Conservation (phyloP, 129 eudicot genomes). For the Tagetes erecta region DNA sequence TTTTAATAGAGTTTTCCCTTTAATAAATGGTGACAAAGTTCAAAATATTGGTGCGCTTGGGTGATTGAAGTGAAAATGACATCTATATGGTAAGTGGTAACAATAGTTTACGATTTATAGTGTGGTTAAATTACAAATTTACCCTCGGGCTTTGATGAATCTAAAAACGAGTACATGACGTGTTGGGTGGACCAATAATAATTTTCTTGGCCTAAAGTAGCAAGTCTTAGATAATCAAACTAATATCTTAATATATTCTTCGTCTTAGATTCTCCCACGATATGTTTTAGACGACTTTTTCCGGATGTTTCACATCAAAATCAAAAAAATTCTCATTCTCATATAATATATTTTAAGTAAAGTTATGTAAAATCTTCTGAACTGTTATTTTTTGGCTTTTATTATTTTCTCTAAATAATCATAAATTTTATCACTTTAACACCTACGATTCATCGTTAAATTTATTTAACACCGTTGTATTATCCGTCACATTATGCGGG, state of each 20-base stretch:
- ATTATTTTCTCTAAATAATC: neutral
- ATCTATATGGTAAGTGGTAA: neutral
- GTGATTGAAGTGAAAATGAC: neutral
- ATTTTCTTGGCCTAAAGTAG: constrained; percentile 22
- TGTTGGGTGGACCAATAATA: constrained; percentile 4
- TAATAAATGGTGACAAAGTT: neutral
- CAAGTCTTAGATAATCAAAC: constrained; percentile 25
- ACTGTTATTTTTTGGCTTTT: too few species aligned
- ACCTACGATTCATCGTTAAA: too few species aligned
- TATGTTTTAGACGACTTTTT: constrained; percentile 11
- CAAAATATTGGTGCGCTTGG: neutral
- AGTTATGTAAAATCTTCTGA: neutral
- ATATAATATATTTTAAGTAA: neutral
- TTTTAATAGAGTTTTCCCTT: too few species aligned
- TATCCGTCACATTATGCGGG: too few species aligned
- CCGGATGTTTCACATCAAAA: neutral
- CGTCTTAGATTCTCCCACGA: constrained; percentile 16
- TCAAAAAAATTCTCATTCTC: neutral
- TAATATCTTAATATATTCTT: constrained; percentile 9
- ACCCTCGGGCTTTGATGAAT: neutral
- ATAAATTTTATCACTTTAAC: neutral
- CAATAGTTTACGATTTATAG: neutral
- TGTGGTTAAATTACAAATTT: neutral
- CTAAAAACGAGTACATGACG: constrained; percentile 15
- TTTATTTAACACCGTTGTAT: too few species aligned